Conservation (phyloP, 148 eudicot genomes). For the Agrostemma githago region DNA sequence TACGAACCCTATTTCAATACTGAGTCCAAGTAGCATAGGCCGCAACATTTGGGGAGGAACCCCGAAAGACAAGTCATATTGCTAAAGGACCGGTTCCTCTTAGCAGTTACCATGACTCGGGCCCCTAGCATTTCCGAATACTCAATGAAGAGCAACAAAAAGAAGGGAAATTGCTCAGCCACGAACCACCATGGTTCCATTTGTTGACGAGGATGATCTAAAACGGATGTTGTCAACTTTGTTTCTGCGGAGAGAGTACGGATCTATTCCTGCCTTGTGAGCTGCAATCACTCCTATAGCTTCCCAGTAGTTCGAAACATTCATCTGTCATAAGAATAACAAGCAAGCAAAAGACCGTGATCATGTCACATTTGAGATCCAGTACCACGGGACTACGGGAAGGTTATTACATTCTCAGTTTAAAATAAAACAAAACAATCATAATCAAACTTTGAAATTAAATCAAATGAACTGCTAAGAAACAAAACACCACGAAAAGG, state of each 20-base stretch:
- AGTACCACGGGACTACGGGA: too few species aligned
- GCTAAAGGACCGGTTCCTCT: not conserved
- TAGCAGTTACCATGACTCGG: not conserved
- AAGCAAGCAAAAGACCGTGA: not conserved
- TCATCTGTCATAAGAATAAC: conserved; percentile 26
- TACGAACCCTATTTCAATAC: not conserved
- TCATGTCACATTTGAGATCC: not conserved
- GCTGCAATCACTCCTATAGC: conserved; percentile 91
- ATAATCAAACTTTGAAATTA: not conserved
- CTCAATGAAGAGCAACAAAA: not conserved
- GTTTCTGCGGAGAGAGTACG: conserved; percentile 61
- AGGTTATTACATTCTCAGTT: not conserved
- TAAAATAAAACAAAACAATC: not conserved
- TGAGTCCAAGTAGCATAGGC: not conserved
- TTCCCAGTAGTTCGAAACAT: conserved; percentile 91
- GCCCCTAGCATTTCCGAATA: not conserved
- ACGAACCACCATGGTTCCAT: conserved; percentile 31
- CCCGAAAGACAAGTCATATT: not conserved
- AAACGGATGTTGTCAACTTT: conserved; percentile 44
- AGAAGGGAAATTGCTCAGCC: conserved; percentile 11
- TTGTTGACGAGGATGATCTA: conserved; percentile 31
- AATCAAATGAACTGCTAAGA: not conserved
- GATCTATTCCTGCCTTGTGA: conserved; percentile 91
- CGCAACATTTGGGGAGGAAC: not conserved
- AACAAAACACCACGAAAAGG: not conserved